Base-by-base conservation (phyloP, 257 asterid genomes). In the Schizonepeta tenuifolia region DNA sequence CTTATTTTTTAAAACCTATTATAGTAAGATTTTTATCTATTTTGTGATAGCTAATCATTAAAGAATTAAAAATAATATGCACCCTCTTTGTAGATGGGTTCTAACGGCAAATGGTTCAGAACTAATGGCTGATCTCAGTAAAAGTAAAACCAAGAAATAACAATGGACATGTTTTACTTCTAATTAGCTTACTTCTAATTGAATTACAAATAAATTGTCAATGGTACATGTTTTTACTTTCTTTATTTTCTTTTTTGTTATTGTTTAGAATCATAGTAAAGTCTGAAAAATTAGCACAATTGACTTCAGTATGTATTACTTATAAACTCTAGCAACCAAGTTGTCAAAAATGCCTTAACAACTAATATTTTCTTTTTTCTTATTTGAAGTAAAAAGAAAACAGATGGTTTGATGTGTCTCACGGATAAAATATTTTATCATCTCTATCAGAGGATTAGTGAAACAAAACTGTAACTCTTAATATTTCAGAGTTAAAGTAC, bases 141-240 rank as follows among this genome's bases (percentile, higher is more conserved):
- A 41, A 41, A 64, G 55, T 64, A 18, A 21, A 64, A 64, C 40
- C 55, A 41, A 64, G 69, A 21, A 43, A 22, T 20, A 21, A 3
- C 20, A 18, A 21, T 6, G 10, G 53, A 40, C 6, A 38, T 63
- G 17, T 18, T 63, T 17, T 40, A 14, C 53, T 63, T 63, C 69
- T 20, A 62, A 38, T 20, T 20, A 40, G 12, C 18, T 38, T 58
- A n/a, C n/a, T n/a, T n/a, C n/a, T n/a, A n/a, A n/a, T n/a, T n/a
- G n/a, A n/a, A n/a, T n/a, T n/a, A n/a, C n/a, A n/a, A n/a, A n/a
- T n/a, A n/a, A n/a, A n/a, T n/a, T n/a, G n/a, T n/a, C n/a, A n/a
- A n/a, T n/a, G n/a, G n/a, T n/a, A n/a, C n/a, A n/a, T n/a, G n/a
- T n/a, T n/a, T n/a, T n/a, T n/a, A n/a, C n/a, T n/a, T n/a, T n/a